Base-by-base conservation (phyloP, 1,284 basidiomycete genomes). In the Rhodotorula sp. region DNA sequence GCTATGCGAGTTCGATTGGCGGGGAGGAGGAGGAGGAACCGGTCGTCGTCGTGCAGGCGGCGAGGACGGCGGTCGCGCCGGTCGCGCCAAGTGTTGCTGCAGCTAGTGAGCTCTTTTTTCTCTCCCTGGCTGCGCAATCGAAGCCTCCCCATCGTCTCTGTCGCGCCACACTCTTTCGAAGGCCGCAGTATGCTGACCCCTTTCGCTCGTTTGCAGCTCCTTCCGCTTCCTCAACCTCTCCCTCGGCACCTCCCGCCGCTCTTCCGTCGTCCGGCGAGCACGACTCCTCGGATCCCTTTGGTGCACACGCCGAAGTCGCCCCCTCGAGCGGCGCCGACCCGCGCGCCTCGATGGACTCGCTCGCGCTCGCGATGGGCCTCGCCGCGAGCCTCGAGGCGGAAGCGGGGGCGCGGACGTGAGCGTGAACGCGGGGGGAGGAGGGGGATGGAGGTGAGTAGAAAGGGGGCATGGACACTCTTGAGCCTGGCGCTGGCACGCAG, bases 311-410 rank as follows among this genome's bases (percentile, higher is more conserved):
- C 15, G 70, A 64, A 39, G 66, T 60, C 15, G 51, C 53, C 41
- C 4, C 53, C 10, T 15, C 53, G 37, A n/a, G n/a, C n/a, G 25
- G 25, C 3, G 61, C 70, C 17, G 73, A 71, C 53, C 62, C 70
- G 13, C 63, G 74, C 32, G 74, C 69, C 0, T 73, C 71, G 22
- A 55, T 64, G 56, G 74, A 70, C n/a, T 70, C 74, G 36, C 46
- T 75, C 44, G 69, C 68, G 34, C 50, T 75, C 29, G 65, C 61
- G 13, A 61, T 66, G 10, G 66, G 57, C 22, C 46, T 75, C 13
- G 66, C 71, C 25, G 63, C 63, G 22, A 69, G 44, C 44, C 57
- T 75, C 3, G 74, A 75, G n/a, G 71, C 58, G 0, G 46, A 62
- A 44, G 63, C 48, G 39, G 39, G 41, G 32, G 21, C 51, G 10